A percentile compares a stretch with the other conserved stretches of the same genome.
Evolutionary conservation across 2,329 filamentous ascomycete genomes (phyloP).

Genomic region (Colletotrichum falcatum): DNA sequence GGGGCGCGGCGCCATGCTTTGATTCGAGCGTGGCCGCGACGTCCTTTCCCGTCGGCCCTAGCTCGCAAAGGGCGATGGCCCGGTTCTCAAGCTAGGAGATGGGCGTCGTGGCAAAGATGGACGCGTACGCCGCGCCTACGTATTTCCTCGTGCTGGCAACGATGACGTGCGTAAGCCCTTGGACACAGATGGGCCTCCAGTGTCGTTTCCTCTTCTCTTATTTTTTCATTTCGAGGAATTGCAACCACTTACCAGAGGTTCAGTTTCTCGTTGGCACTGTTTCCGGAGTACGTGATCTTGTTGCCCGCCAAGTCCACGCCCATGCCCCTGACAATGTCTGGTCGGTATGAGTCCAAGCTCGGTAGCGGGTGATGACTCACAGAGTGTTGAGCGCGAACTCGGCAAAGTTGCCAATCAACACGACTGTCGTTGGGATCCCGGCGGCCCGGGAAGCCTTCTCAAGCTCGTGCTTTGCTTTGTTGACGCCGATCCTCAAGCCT

Average conservation of each 20-base stretch:
- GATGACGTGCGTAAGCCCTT: neutral
- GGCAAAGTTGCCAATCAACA: constrained; percentile 45
- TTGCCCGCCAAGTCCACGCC: constrained; percentile 21
- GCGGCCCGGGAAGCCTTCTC: constrained; percentile 44
- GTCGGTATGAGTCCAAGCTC: neutral
- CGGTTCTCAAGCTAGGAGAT: constrained; percentile 43
- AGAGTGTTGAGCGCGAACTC: constrained; percentile 44
- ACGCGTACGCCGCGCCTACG: constrained; percentile 46
- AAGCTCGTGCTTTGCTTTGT: constrained; percentile 45
- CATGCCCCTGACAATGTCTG: neutral
- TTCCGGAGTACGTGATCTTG: constrained; percentile 9
- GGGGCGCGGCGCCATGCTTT: constrained; percentile 42
- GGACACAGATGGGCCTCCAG: neutral
- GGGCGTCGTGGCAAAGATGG: constrained; percentile 46
- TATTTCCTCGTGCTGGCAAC: constrained; percentile 44
- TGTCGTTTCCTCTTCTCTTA: too few species aligned
- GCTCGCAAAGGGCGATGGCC: constrained; percentile 44
- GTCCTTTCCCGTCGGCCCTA: constrained; percentile 45
- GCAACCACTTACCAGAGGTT: constrained; percentile 18
- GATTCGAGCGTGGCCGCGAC: constrained; percentile 42
- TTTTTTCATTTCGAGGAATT: too few species aligned
- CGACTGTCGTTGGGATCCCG: constrained; percentile 43
- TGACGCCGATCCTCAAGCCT: constrained; percentile 42
- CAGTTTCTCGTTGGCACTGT: constrained; percentile 1
- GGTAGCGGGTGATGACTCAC: neutral